Conservation (phyloP, 2,329 filamentous ascomycete genomes). For the Colletotrichum sp. region DNA sequence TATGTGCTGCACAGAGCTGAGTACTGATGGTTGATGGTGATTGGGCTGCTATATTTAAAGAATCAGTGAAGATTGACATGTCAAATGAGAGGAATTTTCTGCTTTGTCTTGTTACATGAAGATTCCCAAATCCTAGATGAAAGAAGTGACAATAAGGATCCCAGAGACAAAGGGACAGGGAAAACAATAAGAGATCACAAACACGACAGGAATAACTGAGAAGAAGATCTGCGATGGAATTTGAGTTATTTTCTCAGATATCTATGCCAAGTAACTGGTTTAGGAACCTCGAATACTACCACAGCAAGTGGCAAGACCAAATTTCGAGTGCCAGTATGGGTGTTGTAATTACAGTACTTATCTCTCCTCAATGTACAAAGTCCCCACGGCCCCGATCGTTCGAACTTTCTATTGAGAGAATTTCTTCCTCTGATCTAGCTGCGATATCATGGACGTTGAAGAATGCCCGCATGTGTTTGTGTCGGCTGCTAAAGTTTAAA, state of each 20-base stretch:
- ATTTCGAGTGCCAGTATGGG: neutral
- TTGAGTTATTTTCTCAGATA: neutral
- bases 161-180: neutral
- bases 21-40: neutral
- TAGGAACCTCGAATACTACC: accelerated
- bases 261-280: neutral
- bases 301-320: neutral
- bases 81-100: neutral
- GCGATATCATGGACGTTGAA: accelerated
- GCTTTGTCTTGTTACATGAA: neutral
- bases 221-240: neutral
- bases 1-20: neutral
- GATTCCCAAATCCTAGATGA: accelerated
- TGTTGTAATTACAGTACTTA: neutral
- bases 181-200: accelerated
- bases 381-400: neutral
- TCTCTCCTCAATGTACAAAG: neutral
- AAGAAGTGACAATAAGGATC: neutral
- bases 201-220: neutral
- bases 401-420: neutral
- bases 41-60: neutral
- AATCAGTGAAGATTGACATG: neutral
- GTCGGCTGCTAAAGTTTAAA: neutral
- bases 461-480: neutral
- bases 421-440: neutral